Conservation (phyloP, 768 basidiomycete genomes). For the Lactarius psammicola region DNA sequence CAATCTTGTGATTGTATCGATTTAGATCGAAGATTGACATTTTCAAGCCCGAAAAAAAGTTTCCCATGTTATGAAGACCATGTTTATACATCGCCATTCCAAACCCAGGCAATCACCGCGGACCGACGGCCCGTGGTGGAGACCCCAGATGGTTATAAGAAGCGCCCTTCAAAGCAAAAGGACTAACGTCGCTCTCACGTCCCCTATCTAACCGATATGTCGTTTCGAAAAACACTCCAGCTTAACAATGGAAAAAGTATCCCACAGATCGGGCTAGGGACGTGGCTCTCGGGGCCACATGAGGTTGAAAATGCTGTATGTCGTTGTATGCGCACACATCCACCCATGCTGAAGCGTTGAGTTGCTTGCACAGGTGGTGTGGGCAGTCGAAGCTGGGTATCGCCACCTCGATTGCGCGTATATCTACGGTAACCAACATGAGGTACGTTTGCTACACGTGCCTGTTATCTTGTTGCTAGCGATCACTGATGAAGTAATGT, state of each 20-base stretch:
- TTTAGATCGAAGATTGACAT: neutral
- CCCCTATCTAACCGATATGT: slow-evolving; percentile 37
- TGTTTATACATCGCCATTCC: too few relatives aligned
- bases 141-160: neutral
- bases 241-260: slow-evolving; percentile 52
- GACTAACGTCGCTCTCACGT: neutral
- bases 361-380: slow-evolving; percentile 54
- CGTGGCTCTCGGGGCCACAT: slow-evolving; percentile 72
- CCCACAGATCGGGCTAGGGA: slow-evolving; percentile 80
- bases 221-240: slow-evolving; percentile 39
- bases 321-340: neutral
- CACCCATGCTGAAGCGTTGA: neutral
- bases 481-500: neutral
- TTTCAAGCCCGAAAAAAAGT: too few relatives aligned
- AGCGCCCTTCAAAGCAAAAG: neutral
- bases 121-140: neutral
- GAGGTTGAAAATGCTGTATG: slow-evolving; percentile 74
- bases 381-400: slow-evolving; percentile 73
- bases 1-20: neutral
- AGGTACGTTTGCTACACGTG: slow-evolving; percentile 36
- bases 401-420: slow-evolving; percentile 83
- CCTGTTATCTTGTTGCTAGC: neutral
- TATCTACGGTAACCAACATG: slow-evolving; percentile 78
- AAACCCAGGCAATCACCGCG: neutral
- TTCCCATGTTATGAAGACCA: too few relatives aligned